These are phyloP conservation scores for Mortierella hygrophila DNA, from an alignment of 192 early-diverging fungal species.

Conservation along the genomic window DNA sequence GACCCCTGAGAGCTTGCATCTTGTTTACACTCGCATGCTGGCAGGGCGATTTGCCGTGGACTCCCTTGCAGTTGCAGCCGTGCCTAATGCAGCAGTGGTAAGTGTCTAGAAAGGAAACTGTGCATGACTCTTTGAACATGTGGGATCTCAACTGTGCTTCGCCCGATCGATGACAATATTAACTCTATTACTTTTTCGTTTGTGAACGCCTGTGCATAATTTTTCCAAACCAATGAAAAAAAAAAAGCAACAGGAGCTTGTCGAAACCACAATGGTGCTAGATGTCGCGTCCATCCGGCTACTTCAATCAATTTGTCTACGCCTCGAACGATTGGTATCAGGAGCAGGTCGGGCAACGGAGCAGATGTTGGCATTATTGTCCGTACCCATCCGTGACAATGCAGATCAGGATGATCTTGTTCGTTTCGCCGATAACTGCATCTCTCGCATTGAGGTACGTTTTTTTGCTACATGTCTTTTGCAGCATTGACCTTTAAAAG, in stretches of 20 bases:
- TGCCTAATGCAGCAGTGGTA: conserved; percentile 26
- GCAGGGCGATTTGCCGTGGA: conserved; percentile 30
- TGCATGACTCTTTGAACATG: neutral
- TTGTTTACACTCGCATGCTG: conserved; percentile 58
- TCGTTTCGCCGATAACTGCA: conserved; percentile 64
- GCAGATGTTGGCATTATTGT: conserved; percentile 42
- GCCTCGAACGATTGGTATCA: conserved; percentile 68
- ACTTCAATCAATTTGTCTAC: conserved; percentile 65
- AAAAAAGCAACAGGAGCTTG: conserved; percentile 11
- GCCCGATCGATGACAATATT: neutral
- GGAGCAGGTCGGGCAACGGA: conserved; percentile 53
- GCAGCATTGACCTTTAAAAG: neutral
- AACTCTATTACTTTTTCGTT: conserved; percentile 46
- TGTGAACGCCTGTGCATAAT: too few relatives aligned
- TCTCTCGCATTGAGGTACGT: conserved; percentile 72
- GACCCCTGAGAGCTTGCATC: conserved; percentile 84
- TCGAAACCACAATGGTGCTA: conserved; percentile 35
- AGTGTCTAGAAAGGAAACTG: neutral
- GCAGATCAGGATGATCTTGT: conserved; percentile 66
- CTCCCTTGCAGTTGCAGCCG: conserved; percentile 16
- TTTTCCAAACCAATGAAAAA: neutral
- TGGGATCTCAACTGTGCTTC: neutral
- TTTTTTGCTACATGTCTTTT: neutral
- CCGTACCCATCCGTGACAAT: conserved; percentile 58
- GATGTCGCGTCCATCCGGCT: conserved; percentile 61